Evolutionary conservation across 2,329 filamentous ascomycete genomes (phyloP).

Genomic region (Leptographium flavum): DNA sequence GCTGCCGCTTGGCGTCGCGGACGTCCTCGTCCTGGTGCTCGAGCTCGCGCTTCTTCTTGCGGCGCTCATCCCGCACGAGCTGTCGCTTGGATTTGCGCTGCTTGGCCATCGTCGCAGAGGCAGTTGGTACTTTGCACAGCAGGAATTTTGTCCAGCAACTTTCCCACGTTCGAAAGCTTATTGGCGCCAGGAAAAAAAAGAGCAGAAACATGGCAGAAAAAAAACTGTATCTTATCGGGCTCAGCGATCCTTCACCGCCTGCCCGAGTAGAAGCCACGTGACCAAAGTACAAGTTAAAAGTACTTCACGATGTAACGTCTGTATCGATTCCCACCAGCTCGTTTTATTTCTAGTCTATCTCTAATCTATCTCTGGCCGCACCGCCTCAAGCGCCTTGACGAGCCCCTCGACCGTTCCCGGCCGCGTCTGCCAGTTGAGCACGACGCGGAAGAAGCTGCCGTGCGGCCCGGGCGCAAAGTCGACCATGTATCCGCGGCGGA

Average conservation of each 20-base stretch:
- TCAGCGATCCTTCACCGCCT: neutral
- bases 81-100: slow-evolving; percentile 22
- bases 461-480: slow-evolving; percentile 43
- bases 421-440: slow-evolving; percentile 42
- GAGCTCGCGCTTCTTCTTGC: slow-evolving; percentile 19
- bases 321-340: too few relatives aligned
- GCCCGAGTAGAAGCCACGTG: too few relatives aligned
- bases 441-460: slow-evolving; percentile 45
- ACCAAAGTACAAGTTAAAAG: too few relatives aligned
- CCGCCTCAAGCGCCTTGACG: slow-evolving; percentile 36
- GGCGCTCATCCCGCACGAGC: slow-evolving; percentile 22
- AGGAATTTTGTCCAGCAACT: neutral
- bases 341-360: neutral
- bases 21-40: slow-evolving; percentile 15
- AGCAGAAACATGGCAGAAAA: neutral
- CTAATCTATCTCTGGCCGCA: slow-evolving; percentile 19
- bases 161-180: neutral
- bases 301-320: too few relatives aligned
- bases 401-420: slow-evolving; percentile 36
- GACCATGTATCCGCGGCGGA: slow-evolving; percentile 42
- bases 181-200: slow-evolving; percentile 7
- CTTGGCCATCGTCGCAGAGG: slow-evolving; percentile 16
- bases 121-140: neutral
- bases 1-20: slow-evolving; percentile 8
- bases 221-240: neutral